Base-by-base conservation (phyloP, 257 asterid genomes). In the Knoxia roxburghii region DNA sequence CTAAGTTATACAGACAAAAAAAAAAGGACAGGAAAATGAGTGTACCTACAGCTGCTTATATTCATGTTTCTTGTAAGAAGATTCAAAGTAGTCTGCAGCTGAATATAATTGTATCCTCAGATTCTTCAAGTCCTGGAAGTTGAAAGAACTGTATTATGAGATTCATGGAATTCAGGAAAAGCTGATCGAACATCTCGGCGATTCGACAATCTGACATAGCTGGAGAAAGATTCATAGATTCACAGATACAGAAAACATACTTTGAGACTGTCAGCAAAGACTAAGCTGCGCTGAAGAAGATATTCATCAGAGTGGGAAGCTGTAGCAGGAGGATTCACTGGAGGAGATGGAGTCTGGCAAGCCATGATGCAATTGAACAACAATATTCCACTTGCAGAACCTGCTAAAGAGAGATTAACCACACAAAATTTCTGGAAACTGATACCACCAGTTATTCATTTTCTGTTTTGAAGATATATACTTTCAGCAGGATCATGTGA, bases 61-160 rank as follows among this genome's bases (percentile, higher is more conserved):
- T 5, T 84, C 78, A 51, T 82, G 76, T 67, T 76, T 79, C 24
- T 65, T 74, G 76, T 87, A 89, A 21, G 90, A 77, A 17, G 77
- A 69, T 70, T 89, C 92, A 41, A 89, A 87, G 70, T 79, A 78
- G 55, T 89, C 92, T 46, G 96, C 96, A 27, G 96, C 95, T 24
- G 96, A 83, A 64, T 87, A 82, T 46, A 89, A 70, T 45, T 89
- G 93, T 58, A 70, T 56, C 71, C 81, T 81, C 62, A 89, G 73
- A 67, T 75, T 79, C 74, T 75, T 86, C 82, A 84, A 83, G 61
- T 84, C 97, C 94, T 90, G 68, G 30, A 51, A 35, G 33, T 46
- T 18, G 40, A 50, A 33, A 33, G 17, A 18, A 32, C 20, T 13
- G 21, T 1, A 27, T 8, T 0, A 27, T 37, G 18, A 43, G 14